Evolutionary conservation across 495 filamentous ascomycete genomes (phyloP).

Genomic region (Letharia lupina): DNA sequence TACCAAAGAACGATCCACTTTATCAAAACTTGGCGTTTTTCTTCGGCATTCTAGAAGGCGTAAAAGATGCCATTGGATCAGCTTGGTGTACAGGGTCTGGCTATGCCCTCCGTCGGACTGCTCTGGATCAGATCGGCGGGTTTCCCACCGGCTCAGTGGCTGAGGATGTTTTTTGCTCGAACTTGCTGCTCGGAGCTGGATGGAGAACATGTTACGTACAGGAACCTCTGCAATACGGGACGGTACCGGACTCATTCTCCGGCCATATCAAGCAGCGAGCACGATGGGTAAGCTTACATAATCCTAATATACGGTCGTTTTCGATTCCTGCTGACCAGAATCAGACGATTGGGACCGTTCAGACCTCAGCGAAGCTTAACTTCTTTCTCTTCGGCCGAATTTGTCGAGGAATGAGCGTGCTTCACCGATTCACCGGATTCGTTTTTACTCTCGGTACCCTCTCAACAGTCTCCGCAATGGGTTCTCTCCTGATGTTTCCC

Average conservation of each 20-base stretch:
- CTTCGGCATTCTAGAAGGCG: slow-evolving; percentile 42
- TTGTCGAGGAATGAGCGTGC: neutral
- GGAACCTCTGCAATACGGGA: slow-evolving; percentile 45
- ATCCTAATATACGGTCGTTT: neutral
- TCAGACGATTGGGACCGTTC: slow-evolving; percentile 14
- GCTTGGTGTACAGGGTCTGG: slow-evolving; percentile 50
- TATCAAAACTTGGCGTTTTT: slow-evolving; percentile 41
- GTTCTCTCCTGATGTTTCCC: slow-evolving; percentile 6
- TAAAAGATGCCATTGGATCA: slow-evolving; percentile 41
- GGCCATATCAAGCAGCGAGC: slow-evolving; percentile 46
- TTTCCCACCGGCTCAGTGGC: slow-evolving; percentile 42
- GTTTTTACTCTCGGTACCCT: slow-evolving; percentile 7
- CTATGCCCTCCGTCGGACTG: slow-evolving; percentile 40
- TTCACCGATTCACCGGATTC: slow-evolving; percentile 8
- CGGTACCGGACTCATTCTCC: slow-evolving; percentile 40
- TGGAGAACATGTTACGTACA: slow-evolving; percentile 45
- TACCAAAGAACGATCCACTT: slow-evolving; percentile 42
- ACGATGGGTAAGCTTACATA: slow-evolving; percentile 33
- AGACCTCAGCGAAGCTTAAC: neutral
- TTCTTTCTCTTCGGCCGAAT: slow-evolving; percentile 7
- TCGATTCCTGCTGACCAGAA: neutral
- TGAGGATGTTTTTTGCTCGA: slow-evolving; percentile 45
- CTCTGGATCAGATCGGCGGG: slow-evolving; percentile 43
- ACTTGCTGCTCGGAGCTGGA: slow-evolving; percentile 40
- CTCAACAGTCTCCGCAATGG: neutral